phyloP scores from a whole-genome alignment of 331 rosid species.

The Malus hybrid region DNA sequence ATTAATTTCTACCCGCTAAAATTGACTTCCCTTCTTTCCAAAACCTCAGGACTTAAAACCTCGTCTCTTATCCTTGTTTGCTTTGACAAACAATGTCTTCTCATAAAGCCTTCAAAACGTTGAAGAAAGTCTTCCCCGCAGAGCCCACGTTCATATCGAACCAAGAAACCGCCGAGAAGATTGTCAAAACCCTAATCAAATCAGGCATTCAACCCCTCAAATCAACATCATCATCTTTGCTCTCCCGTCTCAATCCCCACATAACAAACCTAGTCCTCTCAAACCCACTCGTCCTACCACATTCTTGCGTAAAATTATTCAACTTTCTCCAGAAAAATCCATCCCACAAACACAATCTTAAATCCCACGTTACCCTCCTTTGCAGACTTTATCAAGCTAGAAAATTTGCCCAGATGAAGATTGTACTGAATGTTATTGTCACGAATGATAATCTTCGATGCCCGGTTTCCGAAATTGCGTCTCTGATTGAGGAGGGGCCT shows the following conservation, averaged over 20 bases:
- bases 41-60: too few species aligned
- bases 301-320: conserved; percentile 45
- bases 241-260: conserved; percentile 37
- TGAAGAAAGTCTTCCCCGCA: conserved; percentile 1
- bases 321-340: conserved; percentile 32
- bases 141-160: conserved; percentile 17
- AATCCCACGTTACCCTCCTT: conserved; percentile 45
- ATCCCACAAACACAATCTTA: conserved; percentile 47
- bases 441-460: conserved; percentile 7
- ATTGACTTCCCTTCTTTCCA: too few species aligned
- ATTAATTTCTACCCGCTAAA: too few species aligned
- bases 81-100: conserved; percentile 3
- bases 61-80: background rate
- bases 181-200: conserved; percentile 20
- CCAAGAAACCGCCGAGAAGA: conserved; percentile 32
- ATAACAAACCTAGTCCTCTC: conserved; percentile 53
- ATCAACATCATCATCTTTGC: conserved; percentile 21
- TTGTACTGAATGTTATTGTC: conserved; percentile 34
- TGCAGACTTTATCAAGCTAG: conserved; percentile 38
- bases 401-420: conserved; percentile 44
- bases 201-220: conserved; percentile 23
- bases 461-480: conserved; percentile 21
- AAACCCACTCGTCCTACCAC: conserved; percentile 35
- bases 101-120: too few species aligned
- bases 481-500: conserved; percentile 26